Conservation (phyloP, 1,284 basidiomycete genomes). For the Leccinum angustisporum region DNA sequence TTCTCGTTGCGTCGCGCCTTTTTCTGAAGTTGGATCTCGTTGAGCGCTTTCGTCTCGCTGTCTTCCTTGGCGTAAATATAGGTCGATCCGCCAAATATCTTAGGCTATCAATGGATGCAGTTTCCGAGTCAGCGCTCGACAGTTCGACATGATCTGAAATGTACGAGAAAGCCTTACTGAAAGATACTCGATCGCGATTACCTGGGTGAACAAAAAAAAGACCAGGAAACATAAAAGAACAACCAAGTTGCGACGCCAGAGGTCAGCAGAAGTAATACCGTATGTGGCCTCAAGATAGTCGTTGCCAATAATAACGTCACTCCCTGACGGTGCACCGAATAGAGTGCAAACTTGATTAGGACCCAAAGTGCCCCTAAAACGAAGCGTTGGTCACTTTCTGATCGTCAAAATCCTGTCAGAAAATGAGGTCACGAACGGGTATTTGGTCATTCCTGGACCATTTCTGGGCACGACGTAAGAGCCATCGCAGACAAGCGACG, state of each 20-base stretch:
- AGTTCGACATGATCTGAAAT: neutral
- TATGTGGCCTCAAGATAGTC: conserved; percentile 62
- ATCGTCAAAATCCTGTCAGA: neutral
- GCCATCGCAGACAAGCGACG: conserved; percentile 67
- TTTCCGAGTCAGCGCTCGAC: neutral
- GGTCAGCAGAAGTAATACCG: conserved; percentile 47
- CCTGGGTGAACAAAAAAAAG: conserved; percentile 65
- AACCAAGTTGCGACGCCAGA: conserved; percentile 62
- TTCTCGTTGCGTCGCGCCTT: conserved; percentile 38
- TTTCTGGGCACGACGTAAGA: conserved; percentile 73
- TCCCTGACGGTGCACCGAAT: conserved; percentile 55
- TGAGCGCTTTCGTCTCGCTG: conserved; percentile 65
- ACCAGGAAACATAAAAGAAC: conserved; percentile 64
- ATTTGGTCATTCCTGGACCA: conserved; percentile 57
- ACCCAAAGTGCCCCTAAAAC: conserved; percentile 46
- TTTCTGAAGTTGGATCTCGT: conserved; percentile 57
- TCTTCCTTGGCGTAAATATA: conserved; percentile 74
- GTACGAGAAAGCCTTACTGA: conserved; percentile 43
- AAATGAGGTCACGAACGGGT: conserved; percentile 53
- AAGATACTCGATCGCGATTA: conserved; percentile 60
- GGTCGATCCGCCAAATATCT: conserved; percentile 46
- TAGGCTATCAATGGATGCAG: conserved; percentile 42
- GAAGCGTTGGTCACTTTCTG: conserved; percentile 2
- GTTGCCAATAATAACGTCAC: conserved; percentile 47
- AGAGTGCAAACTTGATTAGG: conserved; percentile 71